Evolutionary conservation across 208 protist genomes (phyloP).

Genomic region (Acanthamoeba sp.): DNA sequence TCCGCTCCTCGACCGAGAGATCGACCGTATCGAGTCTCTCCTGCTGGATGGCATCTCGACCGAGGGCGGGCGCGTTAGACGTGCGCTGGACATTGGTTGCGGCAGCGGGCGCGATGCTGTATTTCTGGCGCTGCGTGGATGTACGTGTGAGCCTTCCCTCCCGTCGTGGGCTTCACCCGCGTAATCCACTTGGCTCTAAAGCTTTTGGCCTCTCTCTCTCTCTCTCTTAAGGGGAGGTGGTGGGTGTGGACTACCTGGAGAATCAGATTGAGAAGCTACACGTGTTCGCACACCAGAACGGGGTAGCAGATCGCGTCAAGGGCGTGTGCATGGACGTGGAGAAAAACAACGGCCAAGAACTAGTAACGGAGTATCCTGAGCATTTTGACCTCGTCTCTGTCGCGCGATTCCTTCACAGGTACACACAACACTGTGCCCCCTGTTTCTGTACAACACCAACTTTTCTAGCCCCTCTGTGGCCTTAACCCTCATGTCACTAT

Average conservation of each 20-base stretch:
- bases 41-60: background rate
- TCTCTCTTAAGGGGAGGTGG: conserved; percentile 38
- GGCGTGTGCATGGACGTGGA: conserved; percentile 41
- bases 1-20: conserved; percentile 11
- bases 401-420: conserved; percentile 42
- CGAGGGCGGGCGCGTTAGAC: background rate
- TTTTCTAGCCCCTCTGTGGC: background rate
- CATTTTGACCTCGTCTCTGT: conserved; percentile 36
- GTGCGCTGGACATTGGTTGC: conserved; percentile 44
- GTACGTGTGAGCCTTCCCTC: background rate
- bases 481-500: no score
- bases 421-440: no score
- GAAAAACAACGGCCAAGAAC: conserved; percentile 26
- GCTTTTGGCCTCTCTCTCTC: no score
- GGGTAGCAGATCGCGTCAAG: background rate
- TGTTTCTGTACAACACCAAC: no score
- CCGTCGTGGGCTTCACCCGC: no score
- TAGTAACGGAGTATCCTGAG: background rate
- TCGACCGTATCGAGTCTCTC: background rate
- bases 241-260: conserved; percentile 22
- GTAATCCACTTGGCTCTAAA: no score
- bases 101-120: conserved; percentile 63
- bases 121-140: conserved; percentile 51
- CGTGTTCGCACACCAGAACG: conserved; percentile 14
- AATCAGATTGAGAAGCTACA: conserved; percentile 36